Evolutionary conservation across 2,329 filamentous ascomycete genomes (phyloP).

Genomic region (Ceratocystis harringtonii): DNA sequence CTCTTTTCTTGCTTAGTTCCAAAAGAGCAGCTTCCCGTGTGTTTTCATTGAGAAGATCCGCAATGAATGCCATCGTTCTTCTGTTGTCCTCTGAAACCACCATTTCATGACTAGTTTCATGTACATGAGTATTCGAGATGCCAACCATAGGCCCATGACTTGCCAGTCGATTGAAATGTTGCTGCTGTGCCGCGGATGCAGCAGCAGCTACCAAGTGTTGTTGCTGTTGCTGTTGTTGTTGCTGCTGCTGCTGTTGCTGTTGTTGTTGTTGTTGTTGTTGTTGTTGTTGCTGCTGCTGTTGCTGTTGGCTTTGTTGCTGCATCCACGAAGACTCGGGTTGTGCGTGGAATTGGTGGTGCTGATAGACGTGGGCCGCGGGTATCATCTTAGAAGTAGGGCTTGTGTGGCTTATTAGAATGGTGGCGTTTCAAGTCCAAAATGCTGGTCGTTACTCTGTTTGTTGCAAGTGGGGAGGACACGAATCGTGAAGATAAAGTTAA

Average conservation of each 20-base stretch:
- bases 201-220: slow-evolving; percentile 40
- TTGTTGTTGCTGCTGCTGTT: slow-evolving; percentile 52
- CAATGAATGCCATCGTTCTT: slow-evolving; percentile 82
- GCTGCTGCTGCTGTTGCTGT: slow-evolving; percentile 43
- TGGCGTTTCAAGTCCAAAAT: neutral
- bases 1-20: slow-evolving; percentile 95
- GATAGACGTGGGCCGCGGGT: slow-evolving; percentile 49
- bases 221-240: slow-evolving; percentile 48
- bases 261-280: slow-evolving; percentile 53
- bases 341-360: slow-evolving; percentile 50
- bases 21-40: slow-evolving; percentile 82
- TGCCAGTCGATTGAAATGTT: slow-evolving; percentile 60
- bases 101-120: slow-evolving; percentile 47
- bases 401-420: neutral
- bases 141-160: slow-evolving; percentile 33
- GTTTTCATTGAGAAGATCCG: slow-evolving; percentile 73
- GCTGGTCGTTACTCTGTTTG: neutral
- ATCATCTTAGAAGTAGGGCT: slow-evolving; percentile 36
- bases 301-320: slow-evolving; percentile 44
- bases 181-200: slow-evolving; percentile 37
- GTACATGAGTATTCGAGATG: slow-evolving; percentile 32
- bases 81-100: slow-evolving; percentile 72
- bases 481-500: neutral
- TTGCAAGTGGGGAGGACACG: neutral
- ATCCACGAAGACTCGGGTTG: slow-evolving; percentile 45